Base-by-base conservation (phyloP, 2,329 filamentous ascomycete species). In the Penicillium sp. region DNA sequence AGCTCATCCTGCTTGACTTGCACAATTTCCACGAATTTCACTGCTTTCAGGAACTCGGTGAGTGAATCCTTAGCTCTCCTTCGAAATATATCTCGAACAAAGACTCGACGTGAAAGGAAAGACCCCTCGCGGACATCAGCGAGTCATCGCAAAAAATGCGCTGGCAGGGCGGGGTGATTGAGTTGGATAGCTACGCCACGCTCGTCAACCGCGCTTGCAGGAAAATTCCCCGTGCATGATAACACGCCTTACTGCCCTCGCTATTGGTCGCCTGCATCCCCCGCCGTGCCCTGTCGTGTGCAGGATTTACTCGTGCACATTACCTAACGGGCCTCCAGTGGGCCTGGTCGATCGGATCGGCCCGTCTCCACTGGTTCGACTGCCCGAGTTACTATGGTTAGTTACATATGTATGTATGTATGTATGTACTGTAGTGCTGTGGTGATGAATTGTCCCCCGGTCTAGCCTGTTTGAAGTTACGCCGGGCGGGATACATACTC, bases 151-250 rank as follows among this genome's bases (percentile, higher is more conserved):
- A 41, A 41, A 41, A 41, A 41, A 15, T 13, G 11, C 26, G 35
- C 35, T 41, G 35, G 13, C 35, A 15, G 13, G 11, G 35, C 35
- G 35, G 15, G 23, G 29, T 49, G 19, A 29, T 21, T 13, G 8
- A 29, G 47, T 17, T 29, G 30, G 48, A 31, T 51, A 50, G 26
- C 30, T 50, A 35, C 30, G 29, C 35, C 48, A 31, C 48, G 26
- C 48, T 31, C 26, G 48, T 51, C 48, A 51, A 51, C 26, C 29
- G 48, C 48, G 48, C 48, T 51, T 51, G 48, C 26, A 29, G 30
- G 48, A 49, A 49, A 49, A 26, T 26, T 19, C 26, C 26, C 26
- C 26, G 31, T 35, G 26, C 48, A 51, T 31, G 48, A 41, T 1
- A 9, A 15, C 5, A 41, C 35, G 13, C 11, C 35, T 15, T 41